Evolutionary conservation across 352 stramenopile species (phyloP).

Genomic region (Stephanocyclus meneghinianus): DNA sequence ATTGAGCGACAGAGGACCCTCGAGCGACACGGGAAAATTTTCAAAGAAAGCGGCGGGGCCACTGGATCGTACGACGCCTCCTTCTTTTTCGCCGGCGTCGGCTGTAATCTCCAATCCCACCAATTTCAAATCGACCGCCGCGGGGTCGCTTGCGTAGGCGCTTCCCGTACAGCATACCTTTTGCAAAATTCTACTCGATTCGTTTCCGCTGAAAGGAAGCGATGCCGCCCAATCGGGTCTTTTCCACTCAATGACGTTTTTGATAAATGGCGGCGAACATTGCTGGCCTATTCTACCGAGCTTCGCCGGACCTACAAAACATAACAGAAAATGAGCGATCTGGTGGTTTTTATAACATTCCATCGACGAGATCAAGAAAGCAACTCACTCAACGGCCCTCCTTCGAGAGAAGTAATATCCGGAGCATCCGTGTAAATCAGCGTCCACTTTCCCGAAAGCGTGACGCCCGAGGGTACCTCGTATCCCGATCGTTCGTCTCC

Average conservation of each 20-base stretch:
- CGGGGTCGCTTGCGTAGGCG: conserved; percentile 48
- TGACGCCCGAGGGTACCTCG: conserved; percentile 8
- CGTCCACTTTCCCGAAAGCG: conserved; percentile 78
- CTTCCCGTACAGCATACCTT: conserved; percentile 67
- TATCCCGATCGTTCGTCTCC: conserved; percentile 7
- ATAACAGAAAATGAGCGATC: background rate
- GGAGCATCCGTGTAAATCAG: conserved; percentile 83
- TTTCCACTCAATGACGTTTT: conserved; percentile 83
- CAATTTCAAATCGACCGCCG: conserved; percentile 63
- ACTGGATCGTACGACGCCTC: conserved; percentile 12
- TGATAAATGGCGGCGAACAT: conserved; percentile 69
- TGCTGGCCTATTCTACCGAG: conserved; percentile 81
- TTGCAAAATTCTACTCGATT: conserved; percentile 67
- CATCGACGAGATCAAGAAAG: background rate
- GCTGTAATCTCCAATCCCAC: conserved; percentile 55
- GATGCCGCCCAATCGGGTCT: conserved; percentile 59
- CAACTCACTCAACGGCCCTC: conserved; percentile 34
- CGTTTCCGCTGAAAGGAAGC: conserved; percentile 63
- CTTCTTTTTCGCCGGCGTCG: conserved; percentile 20
- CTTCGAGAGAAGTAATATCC: conserved; percentile 78
- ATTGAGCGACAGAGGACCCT: conserved; percentile 64
- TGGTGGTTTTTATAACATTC: background rate
- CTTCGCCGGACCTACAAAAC: conserved; percentile 32
- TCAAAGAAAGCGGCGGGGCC: conserved; percentile 60
- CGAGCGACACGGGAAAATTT: conserved; percentile 63